Conservation (phyloP, 257 asterid species). For the Verbena officinalis region DNA sequence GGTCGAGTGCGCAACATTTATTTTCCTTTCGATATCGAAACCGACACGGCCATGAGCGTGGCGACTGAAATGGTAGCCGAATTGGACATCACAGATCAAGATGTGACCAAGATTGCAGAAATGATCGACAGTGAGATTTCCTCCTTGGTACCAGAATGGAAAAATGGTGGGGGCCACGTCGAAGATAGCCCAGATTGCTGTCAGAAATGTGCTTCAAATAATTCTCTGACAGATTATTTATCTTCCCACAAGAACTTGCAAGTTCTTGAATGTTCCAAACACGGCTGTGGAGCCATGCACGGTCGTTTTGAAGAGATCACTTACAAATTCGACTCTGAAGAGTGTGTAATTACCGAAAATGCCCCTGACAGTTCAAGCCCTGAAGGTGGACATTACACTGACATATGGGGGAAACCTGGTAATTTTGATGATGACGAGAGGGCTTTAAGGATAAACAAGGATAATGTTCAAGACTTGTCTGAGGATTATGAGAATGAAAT, state of each 20-base stretch:
- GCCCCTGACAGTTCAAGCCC: conserved; percentile 42
- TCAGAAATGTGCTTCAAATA: conserved; percentile 43
- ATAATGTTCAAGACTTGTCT: conserved; percentile 19
- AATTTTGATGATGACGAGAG: conserved; percentile 23
- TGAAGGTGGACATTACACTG: conserved; percentile 35
- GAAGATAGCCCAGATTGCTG: conserved; percentile 43
- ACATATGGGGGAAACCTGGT: conserved; percentile 39
- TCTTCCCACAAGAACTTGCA: conserved; percentile 40
- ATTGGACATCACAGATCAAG: conserved; percentile 69
- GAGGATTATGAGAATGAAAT: conserved; percentile 55
- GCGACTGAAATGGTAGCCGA: conserved; percentile 82
- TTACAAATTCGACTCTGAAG: conserved; percentile 50
- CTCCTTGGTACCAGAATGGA: conserved; percentile 69
- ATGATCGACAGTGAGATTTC: conserved; percentile 70
- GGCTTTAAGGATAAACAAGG: background rate
- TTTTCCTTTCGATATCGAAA: conserved; percentile 65
- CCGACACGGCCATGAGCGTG: conserved; percentile 65
- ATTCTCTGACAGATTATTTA: conserved; percentile 34
- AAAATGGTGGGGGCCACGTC: conserved; percentile 23
- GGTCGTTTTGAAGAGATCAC: conserved; percentile 81
- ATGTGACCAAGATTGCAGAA: conserved; percentile 60
- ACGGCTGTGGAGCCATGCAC: conserved; percentile 60
- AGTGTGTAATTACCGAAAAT: conserved; percentile 39
- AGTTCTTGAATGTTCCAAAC: conserved; percentile 45
- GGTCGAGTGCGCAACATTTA: conserved; percentile 69